Conservation (phyloP, 495 filamentous ascomycete species). For the Penicillium fimorum region DNA sequence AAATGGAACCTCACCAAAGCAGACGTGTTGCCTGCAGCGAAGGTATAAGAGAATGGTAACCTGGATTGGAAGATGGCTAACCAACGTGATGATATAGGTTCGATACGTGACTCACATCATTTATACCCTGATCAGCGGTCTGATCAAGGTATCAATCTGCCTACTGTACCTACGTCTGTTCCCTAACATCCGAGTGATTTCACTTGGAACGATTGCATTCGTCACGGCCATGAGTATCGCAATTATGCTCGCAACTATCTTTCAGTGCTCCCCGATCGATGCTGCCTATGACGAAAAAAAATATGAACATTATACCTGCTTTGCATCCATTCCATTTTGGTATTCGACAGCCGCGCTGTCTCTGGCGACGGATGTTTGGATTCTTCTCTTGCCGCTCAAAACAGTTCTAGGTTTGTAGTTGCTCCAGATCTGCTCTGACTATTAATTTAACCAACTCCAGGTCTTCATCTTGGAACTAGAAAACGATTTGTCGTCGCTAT, state of each 20-base stretch:
- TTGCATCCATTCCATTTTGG: slow-evolving; percentile 16
- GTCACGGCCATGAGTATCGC: slow-evolving; percentile 15
- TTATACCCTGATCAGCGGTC: slow-evolving; percentile 11
- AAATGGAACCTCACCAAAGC: slow-evolving; percentile 1
- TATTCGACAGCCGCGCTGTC: slow-evolving; percentile 5
- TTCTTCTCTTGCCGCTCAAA: slow-evolving; percentile 12
- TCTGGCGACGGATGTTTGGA: slow-evolving; percentile 16
- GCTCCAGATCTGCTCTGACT: not conserved
- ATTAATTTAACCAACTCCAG: not conserved
- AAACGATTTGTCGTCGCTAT: slow-evolving; percentile 4
- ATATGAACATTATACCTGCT: slow-evolving; percentile 12
- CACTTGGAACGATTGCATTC: slow-evolving; percentile 13
- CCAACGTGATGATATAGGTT: not conserved
- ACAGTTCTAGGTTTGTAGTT: slow-evolving; percentile 12
- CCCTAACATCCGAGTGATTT: slow-evolving; percentile 7
- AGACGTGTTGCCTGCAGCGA: not conserved
- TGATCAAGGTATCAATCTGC: slow-evolving; percentile 16
- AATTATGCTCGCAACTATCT: slow-evolving; percentile 13
- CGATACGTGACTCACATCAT: slow-evolving; percentile 13
- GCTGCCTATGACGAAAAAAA: slow-evolving; percentile 6
- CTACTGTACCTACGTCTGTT: slow-evolving; percentile 19
- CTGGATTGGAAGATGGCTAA: not conserved
- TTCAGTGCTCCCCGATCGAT: slow-evolving; percentile 15
- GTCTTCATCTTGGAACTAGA: not conserved
- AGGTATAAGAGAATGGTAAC: not conserved